Evolutionary conservation across 116 monocot species (phyloP).

Genomic region (Posidonia oceanica): DNA sequence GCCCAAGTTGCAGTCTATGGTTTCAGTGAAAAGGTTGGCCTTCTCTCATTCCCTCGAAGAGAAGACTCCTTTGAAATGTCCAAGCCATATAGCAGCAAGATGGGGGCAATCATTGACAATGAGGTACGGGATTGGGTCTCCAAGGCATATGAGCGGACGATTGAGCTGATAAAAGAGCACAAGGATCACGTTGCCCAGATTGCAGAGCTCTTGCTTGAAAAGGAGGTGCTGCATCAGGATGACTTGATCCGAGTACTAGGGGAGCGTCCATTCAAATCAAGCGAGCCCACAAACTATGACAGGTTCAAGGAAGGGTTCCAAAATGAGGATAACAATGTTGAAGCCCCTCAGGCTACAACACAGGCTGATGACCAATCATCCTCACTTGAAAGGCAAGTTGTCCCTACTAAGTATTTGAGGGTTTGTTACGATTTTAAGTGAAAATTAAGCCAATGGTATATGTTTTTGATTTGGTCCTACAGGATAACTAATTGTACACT

Average conservation of each 20-base stretch:
- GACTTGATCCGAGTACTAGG: slow-evolving; percentile 71
- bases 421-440: too few relatives aligned
- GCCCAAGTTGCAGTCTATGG: slow-evolving; percentile 97
- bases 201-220: slow-evolving; percentile 87
- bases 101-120: slow-evolving; percentile 72
- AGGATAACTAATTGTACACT: too few relatives aligned
- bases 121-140: slow-evolving; percentile 88
- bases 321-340: slow-evolving; percentile 10
- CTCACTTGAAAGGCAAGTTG: slow-evolving; percentile 38
- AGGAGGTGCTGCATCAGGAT: slow-evolving; percentile 94
- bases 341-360: not conserved
- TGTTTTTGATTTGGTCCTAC: too few relatives aligned
- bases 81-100: slow-evolving; percentile 90
- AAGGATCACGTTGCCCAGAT: slow-evolving; percentile 60
- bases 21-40: slow-evolving; percentile 93
- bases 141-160: slow-evolving; percentile 60
- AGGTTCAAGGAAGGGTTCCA: slow-evolving; percentile 56
- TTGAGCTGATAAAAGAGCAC: slow-evolving; percentile 58
- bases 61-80: slow-evolving; percentile 65
- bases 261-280: slow-evolving; percentile 57
- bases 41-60: slow-evolving; percentile 82
- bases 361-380: slow-evolving; percentile 8
- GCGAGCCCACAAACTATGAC: slow-evolving; percentile 81
- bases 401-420: slow-evolving; percentile 31
- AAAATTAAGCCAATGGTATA: too few relatives aligned